Percentiles rank a stretch among this genome's conserved stretches.
Evolutionary conservation across 257 asterid genomes (phyloP).

Genomic region (Galeopsis tetrahit): DNA sequence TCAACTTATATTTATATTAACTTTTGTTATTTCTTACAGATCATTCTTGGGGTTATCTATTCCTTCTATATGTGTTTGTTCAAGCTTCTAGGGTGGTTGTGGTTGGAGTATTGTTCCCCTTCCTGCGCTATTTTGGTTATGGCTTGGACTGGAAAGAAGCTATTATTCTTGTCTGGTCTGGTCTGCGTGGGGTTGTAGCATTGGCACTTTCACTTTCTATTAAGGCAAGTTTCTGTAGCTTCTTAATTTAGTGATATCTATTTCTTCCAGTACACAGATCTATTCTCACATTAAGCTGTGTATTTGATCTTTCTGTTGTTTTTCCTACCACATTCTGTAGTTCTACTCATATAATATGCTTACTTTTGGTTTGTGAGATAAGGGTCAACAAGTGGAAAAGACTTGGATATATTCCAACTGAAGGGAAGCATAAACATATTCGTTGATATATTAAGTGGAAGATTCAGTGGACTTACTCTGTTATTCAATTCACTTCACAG

Average conservation of each 20-base stretch:
- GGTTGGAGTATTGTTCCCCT: slow-evolving; percentile 78
- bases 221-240: slow-evolving; percentile 56
- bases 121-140: slow-evolving; percentile 83
- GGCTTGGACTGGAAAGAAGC: slow-evolving; percentile 97
- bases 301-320: slow-evolving; percentile 22
- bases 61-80: slow-evolving; percentile 80
- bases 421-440: not conserved
- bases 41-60: slow-evolving; percentile 87
- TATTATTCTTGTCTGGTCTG: slow-evolving; percentile 87
- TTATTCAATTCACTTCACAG: not conserved
- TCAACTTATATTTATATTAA: slow-evolving; percentile 13
- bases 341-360: slow-evolving; percentile 8
- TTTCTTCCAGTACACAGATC: not conserved
- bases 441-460: not conserved
- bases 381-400: not conserved
- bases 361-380: slow-evolving; percentile 13
- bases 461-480: not conserved
- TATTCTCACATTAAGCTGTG: slow-evolving; percentile 8
- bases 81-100: slow-evolving; percentile 73
- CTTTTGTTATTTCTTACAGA: slow-evolving; percentile 48
- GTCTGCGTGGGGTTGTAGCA: slow-evolving; percentile 96
- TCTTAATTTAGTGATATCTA: not conserved
- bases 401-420: not conserved
- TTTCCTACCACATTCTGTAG: slow-evolving; percentile 23
- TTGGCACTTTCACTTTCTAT: slow-evolving; percentile 81